Evolutionary conservation across 768 basidiomycete genomes (phyloP), one percentile per base, ranked within the genome.

Genomic region (Pleurotus citrinopileatus): DNA sequence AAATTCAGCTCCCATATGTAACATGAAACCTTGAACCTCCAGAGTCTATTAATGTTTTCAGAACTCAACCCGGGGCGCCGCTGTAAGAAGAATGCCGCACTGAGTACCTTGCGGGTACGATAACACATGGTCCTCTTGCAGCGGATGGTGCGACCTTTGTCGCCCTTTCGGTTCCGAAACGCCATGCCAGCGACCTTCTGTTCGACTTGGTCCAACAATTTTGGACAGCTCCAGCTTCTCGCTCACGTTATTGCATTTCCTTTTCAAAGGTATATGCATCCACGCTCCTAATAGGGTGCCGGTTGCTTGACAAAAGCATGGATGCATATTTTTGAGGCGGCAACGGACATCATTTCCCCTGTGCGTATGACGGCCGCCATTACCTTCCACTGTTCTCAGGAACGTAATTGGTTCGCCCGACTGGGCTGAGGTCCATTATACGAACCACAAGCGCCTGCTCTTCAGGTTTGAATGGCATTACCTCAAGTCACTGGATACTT

Each of bases 141-240:
- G 40, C 10, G 9, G 15, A 42, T 22, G 40, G 10, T n/a, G 9
- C 43, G 43, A 44, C 22, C 10, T 23, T 23, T 22, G 25, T 26
- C 43, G 43, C 19, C 23, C 43, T 44, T 40, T 44, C 43, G 43
- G 43, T 44, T 9, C 43, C 43, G 43, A 44, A 44, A 23, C n/a
- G 19, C 20, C 20, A 44, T 44, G 17, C 19, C 43, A 17, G 43
- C 43, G 10, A 27, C 23, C 23, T 9, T 7, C 38, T 40, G 6
- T 17, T 22, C 19, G 25, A 27, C 10, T 17, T 27, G 20, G 7
- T 19, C 20, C 43, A 44, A 27, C 4, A 10, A 25, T 44, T 44
- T 44, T 44, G 9, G 43, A 17, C 7, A 4, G 43, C 20, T 9
- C 19, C 17, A 9, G 10, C 7, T 23, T 27, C 43, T 9, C 10